Evolutionary conservation across 2,329 filamentous ascomycete species (phyloP).

Genomic region (Lecanoromycetidae sp.): DNA sequence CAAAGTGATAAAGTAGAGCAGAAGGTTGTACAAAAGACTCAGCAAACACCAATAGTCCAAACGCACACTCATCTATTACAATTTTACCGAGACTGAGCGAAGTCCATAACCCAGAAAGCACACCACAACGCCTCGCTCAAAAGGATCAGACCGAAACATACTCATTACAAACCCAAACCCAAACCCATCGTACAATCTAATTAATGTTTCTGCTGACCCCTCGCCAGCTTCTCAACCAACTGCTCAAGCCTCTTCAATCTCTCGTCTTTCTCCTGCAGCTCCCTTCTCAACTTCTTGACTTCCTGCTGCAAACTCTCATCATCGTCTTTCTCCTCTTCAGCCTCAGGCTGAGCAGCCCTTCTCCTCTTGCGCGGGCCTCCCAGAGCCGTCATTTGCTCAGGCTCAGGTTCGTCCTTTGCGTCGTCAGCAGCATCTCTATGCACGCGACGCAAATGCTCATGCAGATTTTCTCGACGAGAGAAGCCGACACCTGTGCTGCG

Average conservation of each 20-base stretch:
- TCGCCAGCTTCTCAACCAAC: conserved; percentile 15
- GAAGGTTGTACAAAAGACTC: too few species aligned
- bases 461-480: conserved; percentile 83
- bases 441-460: conserved; percentile 84
- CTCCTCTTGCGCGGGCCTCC: conserved; percentile 9
- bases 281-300: conserved; percentile 52
- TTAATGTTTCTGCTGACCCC: conserved; percentile 1
- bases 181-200: conserved; percentile 13
- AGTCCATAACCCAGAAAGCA: too few species aligned
- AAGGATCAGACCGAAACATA: not conserved
- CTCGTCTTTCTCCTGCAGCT: conserved; percentile 48
- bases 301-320: conserved; percentile 46
- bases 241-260: conserved; percentile 31
- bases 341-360: not conserved
- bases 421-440: conserved; percentile 45
- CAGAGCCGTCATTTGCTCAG: conserved; percentile 17
- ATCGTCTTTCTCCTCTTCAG: conserved; percentile 12
- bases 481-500: conserved; percentile 80
- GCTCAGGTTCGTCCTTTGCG: conserved; percentile 20
- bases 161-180: too few species aligned
- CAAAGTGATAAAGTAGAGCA: too few species aligned
- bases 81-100: too few species aligned
- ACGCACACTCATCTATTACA: too few species aligned
- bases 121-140: conserved; percentile 7
- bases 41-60: too few species aligned